Conservation (phyloP, 176 grass and related monocot species). For the Juncus inflexus region DNA sequence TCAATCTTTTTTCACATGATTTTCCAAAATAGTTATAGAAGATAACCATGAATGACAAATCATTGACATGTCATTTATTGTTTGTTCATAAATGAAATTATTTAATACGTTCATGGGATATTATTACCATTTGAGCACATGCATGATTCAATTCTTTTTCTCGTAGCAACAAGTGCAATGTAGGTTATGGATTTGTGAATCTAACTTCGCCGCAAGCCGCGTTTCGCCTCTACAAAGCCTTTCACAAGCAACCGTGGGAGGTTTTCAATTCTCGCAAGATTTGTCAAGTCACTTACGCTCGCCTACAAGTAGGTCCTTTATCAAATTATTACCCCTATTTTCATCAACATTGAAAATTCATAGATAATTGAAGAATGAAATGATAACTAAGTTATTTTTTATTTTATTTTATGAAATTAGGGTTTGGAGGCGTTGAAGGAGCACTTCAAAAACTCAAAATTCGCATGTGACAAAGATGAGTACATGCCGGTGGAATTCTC, state of each 20-base stretch:
- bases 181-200: conserved; percentile 98
- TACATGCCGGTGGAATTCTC: conserved; percentile 86
- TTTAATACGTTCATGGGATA: too few relatives aligned
- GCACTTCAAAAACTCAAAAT: conserved; percentile 98
- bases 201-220: conserved; percentile 86
- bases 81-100: too few relatives aligned
- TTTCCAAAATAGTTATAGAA: too few relatives aligned
- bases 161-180: conserved; percentile 98
- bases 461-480: conserved; percentile 94
- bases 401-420: conserved; percentile 27
- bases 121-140: too few relatives aligned
- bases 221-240: conserved; percentile 85
- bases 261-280: conserved; percentile 98
- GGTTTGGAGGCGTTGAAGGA: conserved; percentile 91
- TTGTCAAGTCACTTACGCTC: conserved; percentile 99
- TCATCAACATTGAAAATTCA: not conserved
- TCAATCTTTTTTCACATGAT: too few relatives aligned
- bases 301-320: conserved; percentile 49
- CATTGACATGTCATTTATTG: too few relatives aligned
- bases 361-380: too few relatives aligned
- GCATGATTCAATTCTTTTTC: not conserved
- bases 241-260: conserved; percentile 94
- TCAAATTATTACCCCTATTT: not conserved
- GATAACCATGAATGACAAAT: too few relatives aligned
- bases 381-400: not conserved